Percentiles rank a stretch among this genome's conserved stretches.
Evolutionary conservation across 2,329 filamentous ascomycete genomes (phyloP).

Genomic region (Aspergillus unguis): DNA sequence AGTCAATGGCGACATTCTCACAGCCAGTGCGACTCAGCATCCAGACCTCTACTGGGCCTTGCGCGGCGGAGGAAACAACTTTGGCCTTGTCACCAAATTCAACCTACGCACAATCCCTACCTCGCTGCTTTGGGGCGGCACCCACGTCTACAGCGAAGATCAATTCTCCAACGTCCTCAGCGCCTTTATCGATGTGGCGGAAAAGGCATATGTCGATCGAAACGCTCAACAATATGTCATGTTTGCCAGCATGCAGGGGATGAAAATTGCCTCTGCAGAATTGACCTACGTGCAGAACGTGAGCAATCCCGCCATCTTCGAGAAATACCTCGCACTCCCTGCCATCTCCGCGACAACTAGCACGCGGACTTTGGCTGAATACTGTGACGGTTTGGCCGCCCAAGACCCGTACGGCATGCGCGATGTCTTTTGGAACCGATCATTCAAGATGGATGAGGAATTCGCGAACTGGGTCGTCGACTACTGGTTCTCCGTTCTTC

Average conservation of each 20-base stretch:
- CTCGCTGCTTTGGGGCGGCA: conserved; percentile 41
- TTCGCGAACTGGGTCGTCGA: conserved; percentile 22
- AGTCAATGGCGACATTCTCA: conserved; percentile 24
- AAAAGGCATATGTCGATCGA: conserved; percentile 23
- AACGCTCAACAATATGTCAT: conserved; percentile 36
- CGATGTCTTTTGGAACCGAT: conserved; percentile 34
- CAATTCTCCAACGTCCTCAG: conserved; percentile 29
- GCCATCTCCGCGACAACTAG: conserved; percentile 29
- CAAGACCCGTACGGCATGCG: conserved; percentile 33
- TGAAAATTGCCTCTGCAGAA: conserved; percentile 29
- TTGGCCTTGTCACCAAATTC: conserved; percentile 39
- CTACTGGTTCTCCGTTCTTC: conserved; percentile 4
- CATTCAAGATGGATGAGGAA: conserved; percentile 29
- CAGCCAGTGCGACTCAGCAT: conserved; percentile 28
- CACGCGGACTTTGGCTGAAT: conserved; percentile 27
- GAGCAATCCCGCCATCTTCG: conserved; percentile 35
- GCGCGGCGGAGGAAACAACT: conserved; percentile 41
- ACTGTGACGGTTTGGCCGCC: conserved; percentile 35
- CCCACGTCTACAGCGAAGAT: conserved; percentile 27
- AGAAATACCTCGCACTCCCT: conserved; percentile 35
- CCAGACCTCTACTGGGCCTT: conserved; percentile 43
- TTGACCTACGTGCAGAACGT: conserved; percentile 41
- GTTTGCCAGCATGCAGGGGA: conserved; percentile 25
- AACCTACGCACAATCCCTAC: conserved; percentile 40
- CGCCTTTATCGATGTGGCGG: conserved; percentile 32